Conservation (phyloP, 768 basidiomycete genomes). For the Cystofilobasidium macerans region DNA sequence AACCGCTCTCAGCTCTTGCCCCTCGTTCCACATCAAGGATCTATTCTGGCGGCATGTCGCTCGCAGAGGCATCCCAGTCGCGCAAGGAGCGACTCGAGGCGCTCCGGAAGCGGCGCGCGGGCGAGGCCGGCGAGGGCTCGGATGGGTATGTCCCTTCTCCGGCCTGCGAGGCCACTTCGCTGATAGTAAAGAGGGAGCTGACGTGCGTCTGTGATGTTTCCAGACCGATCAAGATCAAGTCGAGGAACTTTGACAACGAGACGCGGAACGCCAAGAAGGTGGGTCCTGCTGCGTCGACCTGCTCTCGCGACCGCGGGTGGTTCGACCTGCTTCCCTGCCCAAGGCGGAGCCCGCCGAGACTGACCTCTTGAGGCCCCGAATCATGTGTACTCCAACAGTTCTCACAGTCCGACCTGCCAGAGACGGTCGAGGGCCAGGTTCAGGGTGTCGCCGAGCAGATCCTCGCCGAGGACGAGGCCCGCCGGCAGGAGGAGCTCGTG, state of each 20-base stretch:
- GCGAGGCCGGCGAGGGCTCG: not conserved
- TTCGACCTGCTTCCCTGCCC: too few relatives aligned
- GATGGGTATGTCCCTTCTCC: slow-evolving; percentile 6
- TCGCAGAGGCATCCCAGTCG: slow-evolving; percentile 16
- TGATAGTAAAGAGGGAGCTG: not conserved
- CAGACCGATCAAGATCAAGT: slow-evolving; percentile 21
- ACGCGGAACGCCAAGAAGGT: slow-evolving; percentile 24
- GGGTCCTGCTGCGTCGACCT: too few relatives aligned
- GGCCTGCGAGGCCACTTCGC: not conserved
- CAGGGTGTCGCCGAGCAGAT: slow-evolving; percentile 24
- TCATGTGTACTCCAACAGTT: slow-evolving; percentile 5
- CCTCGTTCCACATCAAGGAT: too few relatives aligned
- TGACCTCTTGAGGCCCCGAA: too few relatives aligned
- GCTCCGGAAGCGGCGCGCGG: slow-evolving; percentile 18
- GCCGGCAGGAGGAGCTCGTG: slow-evolving; percentile 24
- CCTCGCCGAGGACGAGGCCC: slow-evolving; percentile 18
- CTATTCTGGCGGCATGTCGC: too few relatives aligned
- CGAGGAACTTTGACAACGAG: slow-evolving; percentile 24
- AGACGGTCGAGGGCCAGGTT: slow-evolving; percentile 21
- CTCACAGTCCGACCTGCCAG: slow-evolving; percentile 9
- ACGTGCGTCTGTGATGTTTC: not conserved
- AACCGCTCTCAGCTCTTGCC: not conserved
- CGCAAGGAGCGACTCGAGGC: slow-evolving; percentile 25
- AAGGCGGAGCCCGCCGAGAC: too few relatives aligned
- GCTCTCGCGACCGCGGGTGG: too few relatives aligned